phyloP scores from a whole-genome alignment of 208 protist species.

The Phytomonas sp. region DNA sequence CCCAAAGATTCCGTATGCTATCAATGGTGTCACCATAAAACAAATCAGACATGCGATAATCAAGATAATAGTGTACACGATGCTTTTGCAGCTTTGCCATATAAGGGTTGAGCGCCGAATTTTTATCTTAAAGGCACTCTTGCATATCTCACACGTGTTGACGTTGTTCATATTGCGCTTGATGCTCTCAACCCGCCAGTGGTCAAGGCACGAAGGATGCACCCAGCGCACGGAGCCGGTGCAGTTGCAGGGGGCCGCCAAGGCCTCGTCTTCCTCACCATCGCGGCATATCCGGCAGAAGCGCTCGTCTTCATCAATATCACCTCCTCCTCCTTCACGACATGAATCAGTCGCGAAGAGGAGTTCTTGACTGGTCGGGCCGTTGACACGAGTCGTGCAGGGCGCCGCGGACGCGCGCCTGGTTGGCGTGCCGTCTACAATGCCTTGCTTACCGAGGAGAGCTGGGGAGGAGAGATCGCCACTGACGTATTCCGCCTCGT shows the following conservation, averaged over 20 bases:
- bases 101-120: constrained; percentile 43
- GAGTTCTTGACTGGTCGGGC: background rate
- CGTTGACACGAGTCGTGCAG: background rate
- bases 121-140: constrained; percentile 43
- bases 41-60: constrained; percentile 25
- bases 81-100: constrained; percentile 31
- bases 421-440: background rate
- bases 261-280: constrained; percentile 33
- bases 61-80: constrained; percentile 26
- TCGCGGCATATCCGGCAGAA: constrained; percentile 78
- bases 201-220: constrained; percentile 66
- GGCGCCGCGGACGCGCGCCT: background rate
- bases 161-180: constrained; percentile 64
- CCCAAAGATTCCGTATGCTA: constrained; percentile 29
- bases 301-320: constrained; percentile 35
- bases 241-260: constrained; percentile 68
- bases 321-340: background rate
- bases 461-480: background rate
- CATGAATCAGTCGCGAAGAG: background rate
- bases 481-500: background rate
- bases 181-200: constrained; percentile 67
- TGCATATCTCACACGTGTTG: constrained; percentile 78
- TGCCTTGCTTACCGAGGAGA: background rate
- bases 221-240: constrained; percentile 71
- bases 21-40: constrained; percentile 21